Base-by-base conservation (phyloP, 2,329 filamentous ascomycete genomes). In the Coniochaeta prunicola region DNA sequence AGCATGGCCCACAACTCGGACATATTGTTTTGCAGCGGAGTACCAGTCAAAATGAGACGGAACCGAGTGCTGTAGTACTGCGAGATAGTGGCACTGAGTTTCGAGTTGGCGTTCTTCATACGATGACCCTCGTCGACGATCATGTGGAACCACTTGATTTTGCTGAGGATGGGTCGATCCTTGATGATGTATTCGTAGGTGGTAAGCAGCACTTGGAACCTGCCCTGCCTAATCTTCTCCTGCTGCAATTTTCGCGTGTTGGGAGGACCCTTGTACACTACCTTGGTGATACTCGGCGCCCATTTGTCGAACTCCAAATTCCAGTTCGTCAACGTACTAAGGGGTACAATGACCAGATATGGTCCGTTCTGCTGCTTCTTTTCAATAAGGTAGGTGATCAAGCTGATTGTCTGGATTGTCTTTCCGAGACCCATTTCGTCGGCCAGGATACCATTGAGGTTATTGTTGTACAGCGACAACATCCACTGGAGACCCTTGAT, bases 161-260 rank as follows among this genome's bases (percentile, higher is more conserved):
- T 97, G 80, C 91, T 96, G 13, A 99, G 78, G 65, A 99, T 82
- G 0, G 93, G 93, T 36, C 94, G 87, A 70, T 99, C 94, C 77
- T 97, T 99, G 83, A 99, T 99, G 76, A 99, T 96, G 77, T 97
- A 99, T 73, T 99, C 94, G 76, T 99, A 99, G 0, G 94, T 99
- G 1, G 94, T 99, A 60, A 99, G 82, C 12, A 99, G 79, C 55
- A 99, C 94, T 73, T 99, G 94, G 82, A 99, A 99, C 59, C 90
- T 86, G 54, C 93, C 92, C 74, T 91, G 93, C 56, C 94, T 91
- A 66, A 99, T 96, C 73, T 92, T 91, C 64, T 96, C 89, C 71
- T 97, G 92, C 59, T 96, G 92, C 67, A 88, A 84, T 73, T 97
- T 97, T 69, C 94, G 88, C 57, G 87, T 81, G 62, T 88, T 89